Percentiles rank a stretch among this genome's conserved stretches.
These are phyloP conservation scores for Fusarium abutilonis DNA, from an alignment of 2,329 filamentous ascomycete species.

Conservation along the genomic window DNA sequence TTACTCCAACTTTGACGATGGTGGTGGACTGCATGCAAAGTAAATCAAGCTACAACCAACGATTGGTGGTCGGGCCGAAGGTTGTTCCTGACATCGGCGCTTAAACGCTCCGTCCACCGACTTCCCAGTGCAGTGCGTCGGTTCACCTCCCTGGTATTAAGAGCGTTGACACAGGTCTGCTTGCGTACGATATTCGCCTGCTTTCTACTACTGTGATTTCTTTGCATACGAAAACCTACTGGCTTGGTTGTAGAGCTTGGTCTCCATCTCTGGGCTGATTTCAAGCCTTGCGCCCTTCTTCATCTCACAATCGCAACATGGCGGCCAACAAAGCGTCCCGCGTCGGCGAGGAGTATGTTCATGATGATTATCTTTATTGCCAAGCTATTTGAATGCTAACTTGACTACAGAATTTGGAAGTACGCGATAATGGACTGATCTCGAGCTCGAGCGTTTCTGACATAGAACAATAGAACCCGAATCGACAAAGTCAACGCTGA, in stretches of 20 bases:
- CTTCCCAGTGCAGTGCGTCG: conserved; percentile 31
- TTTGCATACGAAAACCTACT: neutral
- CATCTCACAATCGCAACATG: conserved; percentile 53
- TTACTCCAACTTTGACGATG: conserved; percentile 20
- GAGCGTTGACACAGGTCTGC: conserved; percentile 12
- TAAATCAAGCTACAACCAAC: conserved; percentile 33
- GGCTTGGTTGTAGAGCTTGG: neutral
- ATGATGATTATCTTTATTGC: conserved; percentile 6
- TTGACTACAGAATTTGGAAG: conserved; percentile 85
- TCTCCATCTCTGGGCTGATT: neutral
- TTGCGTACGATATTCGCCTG: neutral
- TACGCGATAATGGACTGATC: conserved; percentile 60
- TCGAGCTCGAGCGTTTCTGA: conserved; percentile 17
- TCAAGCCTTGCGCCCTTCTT: conserved; percentile 1
- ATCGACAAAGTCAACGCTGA: conserved; percentile 99
- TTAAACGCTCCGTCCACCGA: conserved; percentile 41
- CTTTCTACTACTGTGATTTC: neutral
- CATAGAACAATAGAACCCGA: conserved; percentile 71
- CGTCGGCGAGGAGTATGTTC: conserved; percentile 69
- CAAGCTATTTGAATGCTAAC: conserved; percentile 38
- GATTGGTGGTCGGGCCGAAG: conserved; percentile 50
- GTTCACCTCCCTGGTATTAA: conserved; percentile 30
- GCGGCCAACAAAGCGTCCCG: conserved; percentile 69
- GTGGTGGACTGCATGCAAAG: conserved; percentile 34
- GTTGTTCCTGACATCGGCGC: conserved; percentile 48